Percentiles rank a stretch among this genome's conserved stretches.
Evolutionary conservation across 2,329 filamentous ascomycete species (phyloP).

Genomic region (Cladophialophora yegresii): DNA sequence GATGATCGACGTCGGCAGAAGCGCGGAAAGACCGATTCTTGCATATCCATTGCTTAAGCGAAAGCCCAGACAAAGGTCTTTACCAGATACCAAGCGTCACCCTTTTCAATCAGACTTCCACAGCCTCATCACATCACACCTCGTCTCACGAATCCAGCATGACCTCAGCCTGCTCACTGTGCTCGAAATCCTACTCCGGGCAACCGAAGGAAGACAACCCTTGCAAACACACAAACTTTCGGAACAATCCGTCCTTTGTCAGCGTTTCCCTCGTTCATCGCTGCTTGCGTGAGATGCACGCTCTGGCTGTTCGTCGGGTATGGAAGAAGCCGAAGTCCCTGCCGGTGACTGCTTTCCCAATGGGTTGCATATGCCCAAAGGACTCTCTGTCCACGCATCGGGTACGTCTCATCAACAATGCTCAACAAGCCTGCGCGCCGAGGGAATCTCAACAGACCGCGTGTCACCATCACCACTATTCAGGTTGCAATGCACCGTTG

Average conservation of each 20-base stretch:
- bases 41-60: constrained; percentile 14
- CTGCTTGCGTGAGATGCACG: not conserved
- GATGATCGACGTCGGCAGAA: constrained; percentile 13
- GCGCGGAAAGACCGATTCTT: constrained; percentile 6
- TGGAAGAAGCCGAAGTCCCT: not conserved
- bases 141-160: constrained; percentile 9
- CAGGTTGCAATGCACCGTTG: not conserved
- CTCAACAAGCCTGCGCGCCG: not conserved
- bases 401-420: not conserved
- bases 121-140: constrained; percentile 19
- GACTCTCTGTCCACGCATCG: not conserved
- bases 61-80: not conserved
- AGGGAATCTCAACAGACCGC: not conserved
- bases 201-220: not conserved
- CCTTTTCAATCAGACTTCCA: not conserved
- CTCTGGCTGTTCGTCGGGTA: not conserved
- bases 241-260: constrained; percentile 9
- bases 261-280: constrained; percentile 2
- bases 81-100: constrained; percentile 11
- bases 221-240: not conserved
- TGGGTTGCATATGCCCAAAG: not conserved
- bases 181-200: not conserved
- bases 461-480: not conserved
- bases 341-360: not conserved
- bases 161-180: constrained; percentile 13